Conservation (phyloP, 2,329 filamentous ascomycete genomes). For the Aspergillus tubingensis region DNA sequence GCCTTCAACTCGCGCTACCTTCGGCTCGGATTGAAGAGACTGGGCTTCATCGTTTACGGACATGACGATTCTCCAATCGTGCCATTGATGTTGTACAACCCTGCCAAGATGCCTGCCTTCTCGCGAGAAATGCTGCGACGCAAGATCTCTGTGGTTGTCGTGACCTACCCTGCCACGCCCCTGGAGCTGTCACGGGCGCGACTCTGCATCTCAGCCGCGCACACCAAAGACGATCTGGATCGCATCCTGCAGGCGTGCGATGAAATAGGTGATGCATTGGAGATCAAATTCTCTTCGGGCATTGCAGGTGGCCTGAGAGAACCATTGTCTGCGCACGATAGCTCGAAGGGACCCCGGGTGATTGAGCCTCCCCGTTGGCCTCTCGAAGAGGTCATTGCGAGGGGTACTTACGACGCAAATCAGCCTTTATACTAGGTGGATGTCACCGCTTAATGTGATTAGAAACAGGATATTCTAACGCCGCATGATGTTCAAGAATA, state of each 20-base stretch:
- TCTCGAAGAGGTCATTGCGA: conserved; percentile 69
- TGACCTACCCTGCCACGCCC: conserved; percentile 91
- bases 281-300: conserved; percentile 91
- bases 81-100: conserved; percentile 87
- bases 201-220: conserved; percentile 89
- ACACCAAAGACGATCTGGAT: conserved; percentile 96
- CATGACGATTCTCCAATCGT: conserved; percentile 97
- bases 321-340: conserved; percentile 56
- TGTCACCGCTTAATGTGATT: not conserved
- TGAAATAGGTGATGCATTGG: conserved; percentile 81
- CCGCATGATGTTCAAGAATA: not conserved
- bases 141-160: conserved; percentile 93
- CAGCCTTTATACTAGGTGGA: conserved; percentile 59
- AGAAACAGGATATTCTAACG: conserved; percentile 1
- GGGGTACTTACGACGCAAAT: conserved; percentile 72
- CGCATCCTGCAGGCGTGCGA: conserved; percentile 85
- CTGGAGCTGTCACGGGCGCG: conserved; percentile 88
- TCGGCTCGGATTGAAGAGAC: conserved; percentile 85
- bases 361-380: conserved; percentile 73
- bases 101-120: conserved; percentile 94
- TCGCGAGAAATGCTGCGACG: conserved; percentile 95
- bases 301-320: conserved; percentile 76
- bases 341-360: conserved; percentile 44
- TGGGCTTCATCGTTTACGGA: conserved; percentile 91
- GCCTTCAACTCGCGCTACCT: conserved; percentile 97